Evolutionary conservation across 306 rosid species (phyloP).

Genomic region (Quercus suber): DNA sequence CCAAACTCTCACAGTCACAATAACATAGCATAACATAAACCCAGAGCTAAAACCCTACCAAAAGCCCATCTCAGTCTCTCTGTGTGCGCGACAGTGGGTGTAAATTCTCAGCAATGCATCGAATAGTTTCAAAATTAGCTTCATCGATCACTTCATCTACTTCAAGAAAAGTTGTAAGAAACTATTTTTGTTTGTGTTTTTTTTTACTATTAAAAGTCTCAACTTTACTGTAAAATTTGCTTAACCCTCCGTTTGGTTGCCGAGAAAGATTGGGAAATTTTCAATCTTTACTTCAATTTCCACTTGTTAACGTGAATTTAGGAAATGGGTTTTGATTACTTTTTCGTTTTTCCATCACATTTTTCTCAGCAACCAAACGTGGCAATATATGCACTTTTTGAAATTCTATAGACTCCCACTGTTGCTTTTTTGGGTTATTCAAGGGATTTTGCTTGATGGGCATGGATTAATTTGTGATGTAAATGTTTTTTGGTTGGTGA

Average conservation of each 20-base stretch:
- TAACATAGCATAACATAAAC: background rate
- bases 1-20: background rate
- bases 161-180: conserved; percentile 54
- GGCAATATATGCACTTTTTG: no score
- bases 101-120: conserved; percentile 55
- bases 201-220: background rate
- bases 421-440: background rate
- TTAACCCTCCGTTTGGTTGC: background rate
- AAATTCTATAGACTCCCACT: background rate
- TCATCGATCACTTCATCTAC: conserved; percentile 54
- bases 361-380: background rate
- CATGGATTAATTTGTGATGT: conserved; percentile 2
- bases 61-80: background rate
- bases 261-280: background rate
- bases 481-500: background rate
- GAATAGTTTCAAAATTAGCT: conserved; percentile 62
- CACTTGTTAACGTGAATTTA: background rate
- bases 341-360: background rate
- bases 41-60: conserved; percentile 37
- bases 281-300: background rate
- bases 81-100: no score
- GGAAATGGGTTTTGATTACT: background rate
- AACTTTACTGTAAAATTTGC: background rate
- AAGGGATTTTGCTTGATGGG: background rate
- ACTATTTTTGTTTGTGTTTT: background rate